Evolutionary conservation across 169 alveolate species (phyloP), one percentile per base, ranked within the genome.

Genomic region (Plasmodium ovale): DNA sequence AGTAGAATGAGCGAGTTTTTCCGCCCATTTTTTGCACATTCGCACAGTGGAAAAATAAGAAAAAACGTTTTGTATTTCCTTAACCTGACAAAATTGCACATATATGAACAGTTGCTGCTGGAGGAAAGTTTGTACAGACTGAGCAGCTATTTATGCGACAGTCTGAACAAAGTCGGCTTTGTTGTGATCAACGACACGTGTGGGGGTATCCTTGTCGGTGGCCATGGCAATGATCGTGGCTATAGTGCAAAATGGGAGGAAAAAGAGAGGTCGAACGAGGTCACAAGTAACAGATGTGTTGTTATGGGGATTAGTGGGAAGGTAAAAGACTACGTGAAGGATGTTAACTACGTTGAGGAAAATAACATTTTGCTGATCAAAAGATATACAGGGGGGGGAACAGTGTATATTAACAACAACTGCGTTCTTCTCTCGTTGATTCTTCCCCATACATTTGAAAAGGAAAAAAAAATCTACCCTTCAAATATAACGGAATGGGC

Each of bases 371-470:
- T 68, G 3, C 35, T 92, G 25, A 94, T 94, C 23, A 84, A 70
- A 25, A 89, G 96, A 27, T 94, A 85, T 64, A 94, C 95, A 25
- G 96, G 96, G 2, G 96, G 96, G 1, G 96, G 96, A 3, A 94
- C 96, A 9, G 95, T 94, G 9, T 70, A 87, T 53, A 89, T 94
- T 16, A 94, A 87, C 62, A 87, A 87, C 27, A 85, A 89, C 51
- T 88, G 92, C 14, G 12, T 94, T 7, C 56, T 87, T 58, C 42
- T 92, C 0, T 87, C 94, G 25, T 33, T 94, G n/a, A 94, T 94
- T 16, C 93, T 94, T 12, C 88, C 96, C 0, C 53, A 84, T 16
- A 59, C 51, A 23, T 60, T 92, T 71, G 85, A 88, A 60, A 59
- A 49, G 42, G 56, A 64, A 47, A 44, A 37, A 23, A 67, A 65